phyloP scores from a whole-genome alignment of 352 stramenopile species.

The Phytophthora meadii region DNA sequence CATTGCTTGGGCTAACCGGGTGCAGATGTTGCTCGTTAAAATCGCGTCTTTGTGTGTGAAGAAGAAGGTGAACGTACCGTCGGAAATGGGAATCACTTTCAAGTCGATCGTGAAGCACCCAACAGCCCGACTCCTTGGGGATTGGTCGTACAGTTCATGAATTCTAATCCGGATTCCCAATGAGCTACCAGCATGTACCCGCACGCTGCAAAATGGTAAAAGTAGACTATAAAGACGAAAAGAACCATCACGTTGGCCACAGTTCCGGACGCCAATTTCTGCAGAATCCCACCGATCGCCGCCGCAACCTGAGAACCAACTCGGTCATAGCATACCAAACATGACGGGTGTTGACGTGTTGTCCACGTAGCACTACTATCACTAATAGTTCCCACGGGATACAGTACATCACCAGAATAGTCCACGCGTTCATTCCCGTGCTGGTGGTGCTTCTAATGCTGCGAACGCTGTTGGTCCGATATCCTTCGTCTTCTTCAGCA shows the following conservation, averaged over 20 bases:
- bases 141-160: constrained; percentile 36
- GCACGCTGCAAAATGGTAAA: constrained; percentile 56
- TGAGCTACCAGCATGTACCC: constrained; percentile 75
- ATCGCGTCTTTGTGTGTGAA: constrained; percentile 73
- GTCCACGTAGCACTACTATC: constrained; percentile 12
- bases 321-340: constrained; percentile 30
- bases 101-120: constrained; percentile 69
- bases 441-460: constrained; percentile 21
- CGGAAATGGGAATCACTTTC: constrained; percentile 50
- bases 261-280: constrained; percentile 32
- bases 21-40: constrained; percentile 70
- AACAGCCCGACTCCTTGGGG: constrained; percentile 38
- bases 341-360: constrained; percentile 58
- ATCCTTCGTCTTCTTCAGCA: constrained; percentile 1
- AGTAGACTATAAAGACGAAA: constrained; percentile 55
- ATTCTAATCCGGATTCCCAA: constrained; percentile 46
- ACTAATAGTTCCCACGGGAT: constrained; percentile 53
- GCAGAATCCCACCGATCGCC: constrained; percentile 25
- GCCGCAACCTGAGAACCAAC: constrained; percentile 23
- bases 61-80: constrained; percentile 72
- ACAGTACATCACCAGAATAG: constrained; percentile 32
- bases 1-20: constrained; percentile 56
- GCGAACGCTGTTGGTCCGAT: constrained; percentile 6
- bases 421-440: constrained; percentile 15
- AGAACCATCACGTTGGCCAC: constrained; percentile 51